phyloP scores from a whole-genome alignment of 495 filamentous ascomycete species.

The Penicillium turbatum region DNA sequence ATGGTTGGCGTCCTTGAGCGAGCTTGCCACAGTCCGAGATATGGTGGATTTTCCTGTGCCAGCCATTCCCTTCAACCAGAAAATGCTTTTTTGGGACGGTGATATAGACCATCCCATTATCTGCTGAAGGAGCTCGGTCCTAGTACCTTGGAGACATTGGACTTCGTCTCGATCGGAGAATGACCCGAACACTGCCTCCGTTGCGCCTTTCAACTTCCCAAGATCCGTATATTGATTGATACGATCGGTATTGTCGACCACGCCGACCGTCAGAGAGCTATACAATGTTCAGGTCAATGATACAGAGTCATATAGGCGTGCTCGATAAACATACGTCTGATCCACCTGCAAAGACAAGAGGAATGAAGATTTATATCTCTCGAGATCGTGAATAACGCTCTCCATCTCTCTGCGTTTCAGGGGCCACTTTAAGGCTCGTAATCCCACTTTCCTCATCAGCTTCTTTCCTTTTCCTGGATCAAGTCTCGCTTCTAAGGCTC shows the following conservation, averaged over 20 bases:
- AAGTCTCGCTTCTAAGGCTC: constrained; percentile 23
- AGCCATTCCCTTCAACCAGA: constrained; percentile 43
- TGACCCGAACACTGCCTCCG: constrained; percentile 23
- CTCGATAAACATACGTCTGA: constrained; percentile 23
- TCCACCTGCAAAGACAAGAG: constrained; percentile 26
- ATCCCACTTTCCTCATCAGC: constrained; percentile 26
- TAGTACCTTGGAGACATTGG: constrained; percentile 32
- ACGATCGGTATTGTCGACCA: constrained; percentile 8
- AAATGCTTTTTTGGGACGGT: constrained; percentile 23
- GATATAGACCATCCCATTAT: constrained; percentile 29
- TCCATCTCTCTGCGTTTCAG: constrained; percentile 27
- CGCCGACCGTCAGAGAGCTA: constrained; percentile 20
- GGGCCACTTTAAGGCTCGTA: constrained; percentile 31
- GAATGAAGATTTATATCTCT: constrained; percentile 32
- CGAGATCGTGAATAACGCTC: constrained; percentile 18
- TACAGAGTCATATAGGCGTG: constrained; percentile 11
- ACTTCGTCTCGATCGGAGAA: constrained; percentile 22
- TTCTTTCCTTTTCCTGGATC: constrained; percentile 23
- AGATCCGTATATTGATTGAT: constrained; percentile 12
- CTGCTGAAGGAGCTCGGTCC: constrained; percentile 28
- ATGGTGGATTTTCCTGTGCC: constrained; percentile 47
- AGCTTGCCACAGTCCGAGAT: constrained; percentile 26
- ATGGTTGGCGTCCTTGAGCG: constrained; percentile 1
- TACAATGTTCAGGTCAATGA: constrained; percentile 9
- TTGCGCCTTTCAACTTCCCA: constrained; percentile 11